Base-by-base conservation (phyloP, 192 early-diverging fungal species). In the Chytriomyces sp. region DNA sequence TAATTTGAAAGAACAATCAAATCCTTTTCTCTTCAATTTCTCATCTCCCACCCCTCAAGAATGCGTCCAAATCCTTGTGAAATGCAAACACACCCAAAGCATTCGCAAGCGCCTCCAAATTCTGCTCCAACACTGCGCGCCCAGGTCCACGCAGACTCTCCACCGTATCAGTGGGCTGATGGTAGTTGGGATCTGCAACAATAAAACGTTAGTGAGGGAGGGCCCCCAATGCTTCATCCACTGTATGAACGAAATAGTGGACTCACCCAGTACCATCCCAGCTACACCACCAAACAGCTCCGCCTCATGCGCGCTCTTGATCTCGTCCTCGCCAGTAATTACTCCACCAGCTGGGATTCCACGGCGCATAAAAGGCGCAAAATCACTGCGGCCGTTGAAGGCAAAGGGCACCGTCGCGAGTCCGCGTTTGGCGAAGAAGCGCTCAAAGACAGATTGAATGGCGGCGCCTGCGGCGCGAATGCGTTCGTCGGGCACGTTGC, bases 331-430 rank as follows among this genome's bases (percentile, higher is more conserved):
- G 7, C 81, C 81, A 22, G 81, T 80, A 52, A 78, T 61, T 17
- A 82, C 59, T 32, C 78, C 81, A 10, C 78, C 81, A 22, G 75
- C 49, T 22, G 81, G 81, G 33, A 82, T 70, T 17, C 73, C 78
- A 12, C 14, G 26, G 22, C 10, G 52, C 74, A 80, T 53, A 70
- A 82, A 82, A 17, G 73, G 56, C 5, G 30, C 72, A 44, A 78
- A 82, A 57, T 82, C 81, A 56, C 64, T 66, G 19, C 81, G 39
- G 5, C 81, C 81, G 55, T 72, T 73, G 69, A 82, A 82, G 12
- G 39, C 30, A 64, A 72, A 71, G 2, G 52, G 54, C 10, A 72
- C 33, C 3, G 59, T 62, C 62, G 75, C 63, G 0, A 78, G 58
- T 2, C 57, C 60, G 28, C 59, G n/a, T 10, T 52, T 5, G 2